These are phyloP conservation scores for Suillus discolor DNA, from an alignment of 768 basidiomycete genomes.

Conservation along the genomic window DNA sequence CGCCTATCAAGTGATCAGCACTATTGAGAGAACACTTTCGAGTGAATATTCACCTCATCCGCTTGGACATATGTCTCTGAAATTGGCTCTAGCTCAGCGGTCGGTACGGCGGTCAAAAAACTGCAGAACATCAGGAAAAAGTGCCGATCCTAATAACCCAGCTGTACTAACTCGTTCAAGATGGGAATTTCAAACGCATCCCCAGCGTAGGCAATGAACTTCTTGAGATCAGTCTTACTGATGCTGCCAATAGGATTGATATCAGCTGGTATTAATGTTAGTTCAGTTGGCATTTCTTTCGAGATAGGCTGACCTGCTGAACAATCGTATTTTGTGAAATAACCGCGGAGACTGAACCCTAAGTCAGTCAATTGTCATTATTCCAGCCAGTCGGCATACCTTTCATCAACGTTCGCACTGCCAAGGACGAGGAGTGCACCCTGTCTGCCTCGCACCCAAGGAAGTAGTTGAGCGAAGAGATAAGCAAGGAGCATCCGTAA, in stretches of 20 bases:
- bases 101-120: slow-evolving; percentile 90
- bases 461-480: slow-evolving; percentile 92
- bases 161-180: slow-evolving; percentile 60
- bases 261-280: slow-evolving; percentile 60
- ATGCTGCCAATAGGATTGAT: slow-evolving; percentile 98
- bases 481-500: slow-evolving; percentile 95
- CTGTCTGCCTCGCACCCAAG: slow-evolving; percentile 81
- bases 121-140: slow-evolving; percentile 41
- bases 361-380: neutral
- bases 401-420: slow-evolving; percentile 98
- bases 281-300: slow-evolving; percentile 7
- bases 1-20: slow-evolving; percentile 47
- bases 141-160: neutral
- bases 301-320: slow-evolving; percentile 63
- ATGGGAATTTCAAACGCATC: slow-evolving; percentile 83
- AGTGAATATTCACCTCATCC: slow-evolving; percentile 70
- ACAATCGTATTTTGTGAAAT: slow-evolving; percentile 97
- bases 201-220: slow-evolving; percentile 87
- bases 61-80: slow-evolving; percentile 93
- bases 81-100: slow-evolving; percentile 95
- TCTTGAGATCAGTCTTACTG: slow-evolving; percentile 96
- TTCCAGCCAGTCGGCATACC: slow-evolving; percentile 43
- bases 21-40: neutral
- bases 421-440: slow-evolving; percentile 96
- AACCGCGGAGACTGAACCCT: slow-evolving; percentile 78